A percentile compares a stretch with the other conserved stretches of the same genome.
Conservation (phyloP, 805 yeast genomes). For the Yarrowia divulgata region DNA sequence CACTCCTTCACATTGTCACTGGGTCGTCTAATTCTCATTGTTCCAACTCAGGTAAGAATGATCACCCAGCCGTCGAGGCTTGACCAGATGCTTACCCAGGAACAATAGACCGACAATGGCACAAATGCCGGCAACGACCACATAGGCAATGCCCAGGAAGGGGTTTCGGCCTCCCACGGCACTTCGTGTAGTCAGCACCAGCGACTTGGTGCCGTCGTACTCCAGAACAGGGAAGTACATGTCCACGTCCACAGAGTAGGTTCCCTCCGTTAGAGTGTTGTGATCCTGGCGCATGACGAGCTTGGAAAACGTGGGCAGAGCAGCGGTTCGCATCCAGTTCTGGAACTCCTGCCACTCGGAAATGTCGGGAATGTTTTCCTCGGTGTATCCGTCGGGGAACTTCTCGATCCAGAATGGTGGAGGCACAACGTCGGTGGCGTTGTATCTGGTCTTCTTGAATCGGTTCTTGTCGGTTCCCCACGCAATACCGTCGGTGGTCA, state of each 20-base stretch:
- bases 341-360: slow-evolving; percentile 82
- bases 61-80: slow-evolving; percentile 86
- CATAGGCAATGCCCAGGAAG: slow-evolving; percentile 82
- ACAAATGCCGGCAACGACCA: slow-evolving; percentile 82
- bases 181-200: slow-evolving; percentile 81
- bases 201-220: slow-evolving; percentile 88
- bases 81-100: slow-evolving; percentile 78
- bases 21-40: slow-evolving; percentile 43
- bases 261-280: slow-evolving; percentile 64
- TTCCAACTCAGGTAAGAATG: slow-evolving; percentile 69
- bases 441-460: slow-evolving; percentile 75
- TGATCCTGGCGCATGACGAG: slow-evolving; percentile 76
- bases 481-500: slow-evolving; percentile 71
- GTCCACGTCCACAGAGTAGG: slow-evolving; percentile 70
- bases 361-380: slow-evolving; percentile 76
- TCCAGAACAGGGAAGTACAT: slow-evolving; percentile 81
- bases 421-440: slow-evolving; percentile 76
- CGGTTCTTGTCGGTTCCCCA: slow-evolving; percentile 81
- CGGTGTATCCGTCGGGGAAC: slow-evolving; percentile 91
- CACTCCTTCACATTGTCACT: too few relatives aligned
- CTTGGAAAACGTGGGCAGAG: slow-evolving; percentile 86
- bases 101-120: slow-evolving; percentile 76
- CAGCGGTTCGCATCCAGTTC: slow-evolving; percentile 99
- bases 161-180: slow-evolving; percentile 88
- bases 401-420: slow-evolving; percentile 88